Evolutionary conservation across 345 rosid species (phyloP).

Genomic region (Psidium guajava): DNA sequence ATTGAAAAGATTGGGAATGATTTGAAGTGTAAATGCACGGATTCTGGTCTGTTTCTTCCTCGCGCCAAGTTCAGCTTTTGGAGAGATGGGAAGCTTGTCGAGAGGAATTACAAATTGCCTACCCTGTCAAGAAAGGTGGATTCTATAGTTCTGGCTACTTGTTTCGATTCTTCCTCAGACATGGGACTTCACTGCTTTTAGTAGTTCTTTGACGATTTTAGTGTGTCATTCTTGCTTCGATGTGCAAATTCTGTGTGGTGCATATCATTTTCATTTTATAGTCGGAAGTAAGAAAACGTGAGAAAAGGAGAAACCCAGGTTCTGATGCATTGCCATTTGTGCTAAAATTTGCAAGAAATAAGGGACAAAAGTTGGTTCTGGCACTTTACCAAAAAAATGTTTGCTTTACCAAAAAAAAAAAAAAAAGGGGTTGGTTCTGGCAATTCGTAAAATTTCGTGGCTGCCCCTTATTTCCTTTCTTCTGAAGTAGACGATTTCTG

Average conservation of each 20-base stretch:
- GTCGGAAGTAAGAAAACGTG: not conserved
- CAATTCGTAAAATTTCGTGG: not conserved
- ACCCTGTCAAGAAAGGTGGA: constrained; percentile 50
- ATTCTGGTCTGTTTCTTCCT: constrained; percentile 57
- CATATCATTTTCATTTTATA: not conserved
- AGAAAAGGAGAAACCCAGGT: not conserved
- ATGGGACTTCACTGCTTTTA: not conserved
- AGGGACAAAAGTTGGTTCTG: not conserved
- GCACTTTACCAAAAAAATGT: too few species aligned
- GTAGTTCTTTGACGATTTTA: not conserved
- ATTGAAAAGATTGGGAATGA: constrained; percentile 47
- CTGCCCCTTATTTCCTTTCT: not conserved
- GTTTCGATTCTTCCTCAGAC: not conserved
- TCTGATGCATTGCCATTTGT: not conserved
- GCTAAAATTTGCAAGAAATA: not conserved
- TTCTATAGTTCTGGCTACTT: not conserved
- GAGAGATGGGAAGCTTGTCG: constrained; percentile 54
- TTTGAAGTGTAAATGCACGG: constrained; percentile 52
- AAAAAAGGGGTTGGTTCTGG: not conserved
- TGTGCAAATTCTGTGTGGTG: not conserved
- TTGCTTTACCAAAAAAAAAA: too few species aligned
- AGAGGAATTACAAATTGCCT: constrained; percentile 29
- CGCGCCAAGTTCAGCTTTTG: constrained; percentile 64
- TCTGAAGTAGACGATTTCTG: not conserved
- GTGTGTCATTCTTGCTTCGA: not conserved